phyloP scores from a whole-genome alignment of 192 early-diverging fungal genomes.

The Backusella morwellensis region DNA sequence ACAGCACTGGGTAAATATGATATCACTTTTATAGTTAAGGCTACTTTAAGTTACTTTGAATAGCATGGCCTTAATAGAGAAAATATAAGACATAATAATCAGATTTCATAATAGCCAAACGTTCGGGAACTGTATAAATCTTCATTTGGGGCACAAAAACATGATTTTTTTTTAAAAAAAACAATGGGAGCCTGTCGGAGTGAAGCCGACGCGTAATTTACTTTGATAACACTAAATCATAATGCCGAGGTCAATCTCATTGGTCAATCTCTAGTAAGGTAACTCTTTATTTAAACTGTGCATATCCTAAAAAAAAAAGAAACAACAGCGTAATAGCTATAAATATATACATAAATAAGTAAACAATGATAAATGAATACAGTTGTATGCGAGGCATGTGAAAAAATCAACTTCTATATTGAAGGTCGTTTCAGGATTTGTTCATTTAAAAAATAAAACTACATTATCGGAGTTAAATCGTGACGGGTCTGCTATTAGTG shows the following conservation, averaged over 20 bases:
- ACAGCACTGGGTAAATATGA: background rate
- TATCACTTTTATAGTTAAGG: background rate
- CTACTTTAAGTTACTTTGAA: background rate
- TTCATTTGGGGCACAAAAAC: background rate
- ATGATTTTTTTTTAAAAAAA: background rate
- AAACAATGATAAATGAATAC: background rate
- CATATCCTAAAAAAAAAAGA: background rate
- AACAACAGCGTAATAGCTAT: background rate
- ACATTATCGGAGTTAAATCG: background rate
- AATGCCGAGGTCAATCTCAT: background rate
- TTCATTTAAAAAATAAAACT: background rate
- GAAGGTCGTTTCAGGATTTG: background rate
- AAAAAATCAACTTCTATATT: conserved; percentile 2
- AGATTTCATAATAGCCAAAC: background rate
- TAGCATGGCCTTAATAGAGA: background rate
- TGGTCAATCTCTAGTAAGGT: background rate
- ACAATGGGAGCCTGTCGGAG: conserved; percentile 3
- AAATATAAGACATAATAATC: background rate
- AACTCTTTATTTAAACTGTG: conserved; percentile 6
- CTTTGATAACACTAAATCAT: conserved; percentile 6
- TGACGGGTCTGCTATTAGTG: background rate
- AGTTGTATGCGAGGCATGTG: background rate
- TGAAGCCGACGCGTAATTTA: conserved; percentile 7
- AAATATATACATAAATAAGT: background rate
- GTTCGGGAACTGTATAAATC: conserved; percentile 3